phyloP scores from a whole-genome alignment of 2,329 filamentous ascomycete genomes.

The Ophiognomonia clavigignenti-juglandacearum region DNA sequence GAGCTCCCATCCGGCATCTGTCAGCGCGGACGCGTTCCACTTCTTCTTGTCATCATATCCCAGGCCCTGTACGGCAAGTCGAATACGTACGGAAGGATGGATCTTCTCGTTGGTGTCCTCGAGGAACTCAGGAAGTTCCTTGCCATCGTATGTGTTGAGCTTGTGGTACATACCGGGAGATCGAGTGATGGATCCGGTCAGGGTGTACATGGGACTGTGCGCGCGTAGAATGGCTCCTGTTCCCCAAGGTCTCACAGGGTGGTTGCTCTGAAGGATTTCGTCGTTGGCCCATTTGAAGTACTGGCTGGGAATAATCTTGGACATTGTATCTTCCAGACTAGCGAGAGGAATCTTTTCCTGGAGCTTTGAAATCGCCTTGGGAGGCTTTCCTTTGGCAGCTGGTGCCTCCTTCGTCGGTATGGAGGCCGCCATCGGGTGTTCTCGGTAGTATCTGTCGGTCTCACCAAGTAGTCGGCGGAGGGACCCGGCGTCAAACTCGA shows the following conservation, averaged over 20 bases:
- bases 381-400: constrained; percentile 4
- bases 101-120: constrained; percentile 50
- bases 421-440: constrained; percentile 9
- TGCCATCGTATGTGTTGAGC: constrained; percentile 35
- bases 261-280: constrained; percentile 41
- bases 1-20: constrained; percentile 36
- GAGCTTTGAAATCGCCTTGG: constrained; percentile 5
- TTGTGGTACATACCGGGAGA: constrained; percentile 45
- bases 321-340: constrained; percentile 2
- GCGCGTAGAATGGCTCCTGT: constrained; percentile 39
- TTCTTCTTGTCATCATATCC: constrained; percentile 41
- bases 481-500: constrained; percentile 41
- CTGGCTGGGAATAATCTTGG: background rate
- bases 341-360: constrained; percentile 4
- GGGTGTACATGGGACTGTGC: constrained; percentile 35
- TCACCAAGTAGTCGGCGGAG: constrained; percentile 36
- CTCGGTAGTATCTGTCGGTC: constrained; percentile 20
- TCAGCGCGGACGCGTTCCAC: constrained; percentile 43
- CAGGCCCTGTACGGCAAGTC: constrained; percentile 45
- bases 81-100: constrained; percentile 49
- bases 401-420: constrained; percentile 15
- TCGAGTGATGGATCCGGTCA: constrained; percentile 38
- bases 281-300: constrained; percentile 38
- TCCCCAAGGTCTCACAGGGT: constrained; percentile 44
- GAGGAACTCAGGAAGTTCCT: constrained; percentile 33